Conservation (phyloP, 106 monocot genomes). For the Amphibolis antarctica region DNA sequence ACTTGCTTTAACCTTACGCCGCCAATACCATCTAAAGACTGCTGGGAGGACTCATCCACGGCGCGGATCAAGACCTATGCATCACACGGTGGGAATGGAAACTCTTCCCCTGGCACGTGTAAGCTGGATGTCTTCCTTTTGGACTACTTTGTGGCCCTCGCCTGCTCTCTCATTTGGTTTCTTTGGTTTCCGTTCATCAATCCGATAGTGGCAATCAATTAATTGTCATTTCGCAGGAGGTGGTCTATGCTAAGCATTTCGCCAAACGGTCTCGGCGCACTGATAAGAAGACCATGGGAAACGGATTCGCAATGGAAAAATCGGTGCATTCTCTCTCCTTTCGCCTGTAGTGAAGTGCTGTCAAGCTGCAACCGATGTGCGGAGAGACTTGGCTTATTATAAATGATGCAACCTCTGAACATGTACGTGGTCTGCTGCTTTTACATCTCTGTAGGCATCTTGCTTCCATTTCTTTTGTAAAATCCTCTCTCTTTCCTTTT, state of each 20-base stretch:
- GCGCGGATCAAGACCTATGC: neutral
- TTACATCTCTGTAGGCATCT: neutral
- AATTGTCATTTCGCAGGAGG: neutral
- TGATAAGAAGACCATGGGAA: neutral
- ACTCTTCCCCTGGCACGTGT: neutral
- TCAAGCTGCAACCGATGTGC: neutral
- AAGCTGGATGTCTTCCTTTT: neutral
- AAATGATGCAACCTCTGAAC: too few relatives aligned
- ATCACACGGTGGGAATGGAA: constrained; percentile 1
- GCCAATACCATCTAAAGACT: neutral
- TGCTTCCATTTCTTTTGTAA: too few relatives aligned
- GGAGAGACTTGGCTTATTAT: neutral
- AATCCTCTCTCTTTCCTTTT: neutral
- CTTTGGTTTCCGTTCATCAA: neutral
- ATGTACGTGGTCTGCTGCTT: too few relatives aligned
- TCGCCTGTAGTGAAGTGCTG: neutral
- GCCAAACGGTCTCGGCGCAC: neutral
- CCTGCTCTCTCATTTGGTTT: neutral
- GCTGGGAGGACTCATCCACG: neutral
- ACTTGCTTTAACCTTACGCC: too few relatives aligned
- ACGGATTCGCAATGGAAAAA: neutral
- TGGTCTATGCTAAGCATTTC: neutral
- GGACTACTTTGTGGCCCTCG: neutral
- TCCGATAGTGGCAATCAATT: neutral
- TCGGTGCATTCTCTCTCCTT: neutral